Percentiles rank a stretch among this genome's conserved stretches.
These are phyloP conservation scores for Talaromyces sp. DNA, from an alignment of 2,329 filamentous ascomycete species.

Conservation along the genomic window DNA sequence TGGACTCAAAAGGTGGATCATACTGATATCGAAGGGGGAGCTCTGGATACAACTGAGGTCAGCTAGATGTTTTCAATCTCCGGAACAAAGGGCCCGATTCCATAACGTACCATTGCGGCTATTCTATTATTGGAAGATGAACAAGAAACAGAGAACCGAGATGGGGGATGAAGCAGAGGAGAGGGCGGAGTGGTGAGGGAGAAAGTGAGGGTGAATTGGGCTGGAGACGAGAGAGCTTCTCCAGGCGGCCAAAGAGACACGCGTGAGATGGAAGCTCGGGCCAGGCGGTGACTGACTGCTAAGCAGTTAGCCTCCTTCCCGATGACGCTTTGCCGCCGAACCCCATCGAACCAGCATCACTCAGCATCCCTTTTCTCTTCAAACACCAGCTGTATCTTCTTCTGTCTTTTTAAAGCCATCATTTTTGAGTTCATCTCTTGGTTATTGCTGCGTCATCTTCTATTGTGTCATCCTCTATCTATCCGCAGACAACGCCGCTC, in stretches of 20 bases:
- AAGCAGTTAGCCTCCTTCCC: background rate
- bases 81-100: constrained; percentile 13
- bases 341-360: constrained; percentile 6
- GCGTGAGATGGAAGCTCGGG: constrained; percentile 23
- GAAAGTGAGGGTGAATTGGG: constrained; percentile 3
- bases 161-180: constrained; percentile 6
- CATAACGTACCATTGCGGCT: constrained; percentile 27
- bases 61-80: constrained; percentile 27
- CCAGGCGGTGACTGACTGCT: constrained; percentile 14
- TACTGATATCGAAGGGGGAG: constrained; percentile 95
- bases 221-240: constrained; percentile 16
- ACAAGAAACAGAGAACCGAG: background rate
- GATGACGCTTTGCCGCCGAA: constrained; percentile 28
- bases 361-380: background rate
- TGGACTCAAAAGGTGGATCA: constrained; percentile 21
- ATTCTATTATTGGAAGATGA: background rate
- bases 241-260: constrained; percentile 16
- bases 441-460: background rate
- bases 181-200: background rate
- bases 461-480: background rate
- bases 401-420: background rate
- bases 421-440: constrained; percentile 9
- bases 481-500: background rate
- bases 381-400: background rate
- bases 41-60: constrained; percentile 49